Evolutionary conservation across 176 grass and related monocot genomes (phyloP), one percentile per base, ranked within the genome.

Genomic region (sorghum (Sorghum bicolor)): DNA sequence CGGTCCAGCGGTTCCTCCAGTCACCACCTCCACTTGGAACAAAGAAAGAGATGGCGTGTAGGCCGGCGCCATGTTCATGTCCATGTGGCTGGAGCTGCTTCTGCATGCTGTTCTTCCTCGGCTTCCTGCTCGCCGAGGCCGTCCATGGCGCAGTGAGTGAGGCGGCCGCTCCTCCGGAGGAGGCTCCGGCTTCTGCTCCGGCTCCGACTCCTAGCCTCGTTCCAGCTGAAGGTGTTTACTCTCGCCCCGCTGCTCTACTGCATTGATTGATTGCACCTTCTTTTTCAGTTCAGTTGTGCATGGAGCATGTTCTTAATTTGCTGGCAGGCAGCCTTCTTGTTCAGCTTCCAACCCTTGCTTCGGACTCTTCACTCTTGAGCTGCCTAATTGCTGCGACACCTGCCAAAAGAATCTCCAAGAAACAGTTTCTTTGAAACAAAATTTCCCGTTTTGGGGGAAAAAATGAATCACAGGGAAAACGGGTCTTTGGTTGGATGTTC

Each of bases 151-250:
- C 88, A 12, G 86, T 13, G 25, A 67, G 2, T 41, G 24, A 36
- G 43, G 40, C 66, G 40, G 78, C 50, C 5, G n/a, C n/a, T n/a
- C n/a, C n/a, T n/a, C n/a, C n/a, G n/a, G n/a, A n/a, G n/a, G n/a
- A n/a, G n/a, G n/a, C n/a, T n/a, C n/a, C n/a, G n/a, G n/a, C n/a
- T n/a, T 2, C 71, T 10, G 57, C 43, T 67, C 28, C n/a, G n/a
- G n/a, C 64, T 12, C 40, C 4, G 5, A 13, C 31, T 31, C 87
- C 80, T 16, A 86, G 67, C 29, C 84, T 90, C 80, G 66, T 60
- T 62, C 37, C 84, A 12, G 20, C 74, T 68, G 88, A 90, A 90
- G 84, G 88, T 90, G 10, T 58, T n/a, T 57, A n/a, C 52, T 57
- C 19, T n/a, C 52, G 52, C 52, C 6, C 52, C 2, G 38, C 17